phyloP scores from a whole-genome alignment of 805 yeast species.

The Monosporozyma unispora region DNA sequence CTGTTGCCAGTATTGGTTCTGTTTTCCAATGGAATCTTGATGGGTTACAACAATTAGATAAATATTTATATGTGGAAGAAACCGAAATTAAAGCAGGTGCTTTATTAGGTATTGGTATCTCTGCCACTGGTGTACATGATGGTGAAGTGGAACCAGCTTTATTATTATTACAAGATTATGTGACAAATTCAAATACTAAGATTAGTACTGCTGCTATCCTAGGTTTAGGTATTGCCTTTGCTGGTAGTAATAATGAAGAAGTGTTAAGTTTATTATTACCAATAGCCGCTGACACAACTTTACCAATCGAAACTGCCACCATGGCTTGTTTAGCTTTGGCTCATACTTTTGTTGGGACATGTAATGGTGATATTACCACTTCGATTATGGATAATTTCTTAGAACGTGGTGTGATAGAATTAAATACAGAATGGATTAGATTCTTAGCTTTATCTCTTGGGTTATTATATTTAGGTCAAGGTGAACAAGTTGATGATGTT shows the following conservation, averaged over 20 bases:
- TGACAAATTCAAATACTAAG: constrained; percentile 50
- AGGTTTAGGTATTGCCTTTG: constrained; percentile 90
- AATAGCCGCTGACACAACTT: constrained; percentile 65
- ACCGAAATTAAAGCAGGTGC: constrained; percentile 94
- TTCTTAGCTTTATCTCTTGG: constrained; percentile 91
- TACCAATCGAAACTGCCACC: constrained; percentile 69
- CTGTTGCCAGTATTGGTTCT: constrained; percentile 87
- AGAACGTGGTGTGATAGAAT: constrained; percentile 71
- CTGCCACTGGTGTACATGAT: constrained; percentile 87
- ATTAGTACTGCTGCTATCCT: constrained; percentile 75
- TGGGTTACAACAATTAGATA: constrained; percentile 85
- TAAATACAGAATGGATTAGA: constrained; percentile 78
- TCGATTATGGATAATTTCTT: constrained; percentile 81
- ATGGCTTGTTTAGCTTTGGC: constrained; percentile 89
- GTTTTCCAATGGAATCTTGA: constrained; percentile 88
- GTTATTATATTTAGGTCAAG: constrained; percentile 82
- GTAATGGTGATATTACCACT: constrained; percentile 91
- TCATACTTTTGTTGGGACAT: constrained; percentile 90
- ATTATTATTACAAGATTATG: constrained; percentile 76
- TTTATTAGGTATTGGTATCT: constrained; percentile 85
- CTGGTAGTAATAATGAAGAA: constrained; percentile 86
- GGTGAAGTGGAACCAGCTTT: constrained; percentile 85
- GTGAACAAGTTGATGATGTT: constrained; percentile 89
- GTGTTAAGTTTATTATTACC: constrained; percentile 72
- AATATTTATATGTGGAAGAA: constrained; percentile 76